Evolutionary conservation across 2,329 filamentous ascomycete genomes (phyloP).

Genomic region (Alternaria sp.): DNA sequence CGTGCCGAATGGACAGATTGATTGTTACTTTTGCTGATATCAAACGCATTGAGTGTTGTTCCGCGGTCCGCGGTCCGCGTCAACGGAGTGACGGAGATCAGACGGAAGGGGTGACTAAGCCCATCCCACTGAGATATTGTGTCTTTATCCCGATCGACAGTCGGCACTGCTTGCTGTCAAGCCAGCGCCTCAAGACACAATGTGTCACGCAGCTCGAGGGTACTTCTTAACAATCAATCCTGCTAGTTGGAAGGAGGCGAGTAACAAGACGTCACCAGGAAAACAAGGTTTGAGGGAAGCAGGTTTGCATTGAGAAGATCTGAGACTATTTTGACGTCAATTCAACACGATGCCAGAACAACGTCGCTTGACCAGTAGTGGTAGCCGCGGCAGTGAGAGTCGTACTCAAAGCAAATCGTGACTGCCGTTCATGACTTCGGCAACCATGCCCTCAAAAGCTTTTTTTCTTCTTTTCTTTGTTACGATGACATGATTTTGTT

Average conservation of each 20-base stretch:
- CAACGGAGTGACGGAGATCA: too few relatives aligned
- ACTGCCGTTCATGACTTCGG: conserved; percentile 10
- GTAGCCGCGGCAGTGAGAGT: not conserved
- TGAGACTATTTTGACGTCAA: conserved; percentile 1
- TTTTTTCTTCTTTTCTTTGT: conserved; percentile 25
- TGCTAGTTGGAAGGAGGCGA: not conserved
- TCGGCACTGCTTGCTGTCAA: not conserved
- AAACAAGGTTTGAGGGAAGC: not conserved
- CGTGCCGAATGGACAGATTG: too few relatives aligned
- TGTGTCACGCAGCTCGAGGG: not conserved
- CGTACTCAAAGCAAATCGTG: conserved; percentile 8
- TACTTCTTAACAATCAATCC: not conserved
- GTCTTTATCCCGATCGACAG: not conserved
- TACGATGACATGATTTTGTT: conserved; percentile 16
- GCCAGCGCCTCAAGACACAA: not conserved
- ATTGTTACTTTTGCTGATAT: not conserved
- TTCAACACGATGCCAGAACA: conserved; percentile 3
- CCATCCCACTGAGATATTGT: not conserved
- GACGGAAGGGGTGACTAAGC: too few relatives aligned
- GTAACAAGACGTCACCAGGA: not conserved
- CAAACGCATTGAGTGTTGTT: too few relatives aligned
- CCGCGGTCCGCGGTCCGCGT: too few relatives aligned
- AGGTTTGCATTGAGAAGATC: conserved; percentile 24
- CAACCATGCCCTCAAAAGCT: conserved; percentile 32
- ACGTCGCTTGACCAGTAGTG: not conserved